Evolutionary conservation across 2,329 filamentous ascomycete genomes (phyloP), one percentile per base, ranked within the genome.

Genomic region (Lachnum nothofagi): DNA sequence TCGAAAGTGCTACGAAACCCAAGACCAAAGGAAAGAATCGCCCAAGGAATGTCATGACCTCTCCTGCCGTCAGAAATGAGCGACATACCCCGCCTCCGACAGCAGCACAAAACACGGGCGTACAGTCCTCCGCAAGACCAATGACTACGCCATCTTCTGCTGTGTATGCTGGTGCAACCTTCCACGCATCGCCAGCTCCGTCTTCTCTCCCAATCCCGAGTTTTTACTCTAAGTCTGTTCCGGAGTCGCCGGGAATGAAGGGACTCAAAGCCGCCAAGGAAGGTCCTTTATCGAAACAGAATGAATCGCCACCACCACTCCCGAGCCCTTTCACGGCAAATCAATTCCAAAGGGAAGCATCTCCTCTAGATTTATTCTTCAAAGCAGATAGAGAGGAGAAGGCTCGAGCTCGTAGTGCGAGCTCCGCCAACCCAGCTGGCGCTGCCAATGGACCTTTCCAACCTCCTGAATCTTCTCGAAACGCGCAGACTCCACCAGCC

Each of bases 151-250:
- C 74, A 19, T 72, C 75, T 17, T 47, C 52, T 29, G 44, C 59
- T 27, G 61, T 59, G 9, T 98, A 95, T 69, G 93, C 93, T 33
- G 93, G 91, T 12, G 86, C 91, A 27, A 94, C 90, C 4, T 98
- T 97, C 67, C 91, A 96, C 68, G 88, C 90, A 34, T 97, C 93
- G 7, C 93, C 93, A 17, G 91, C 91, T 1, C 86, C 93, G 0
- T 94, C 90, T 7, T 83, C 89, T 20, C 75, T 98, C 25, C 93
- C 93, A 0, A 86, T 96, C 50, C 93, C 93, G 9, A 94, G 86
- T 63, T 95, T 96, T 67, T 80, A 86, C 53, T 85, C 86, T 23
- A 91, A 86, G 61, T 83, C 88, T 0, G 76, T 87, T 10, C 83
- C 83, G 3, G 83, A 86, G 49, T 83, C 83, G 3, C 80, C 69